phyloP scores from a whole-genome alignment of 208 protist species.

The Plasmodiophora brassicae region DNA sequence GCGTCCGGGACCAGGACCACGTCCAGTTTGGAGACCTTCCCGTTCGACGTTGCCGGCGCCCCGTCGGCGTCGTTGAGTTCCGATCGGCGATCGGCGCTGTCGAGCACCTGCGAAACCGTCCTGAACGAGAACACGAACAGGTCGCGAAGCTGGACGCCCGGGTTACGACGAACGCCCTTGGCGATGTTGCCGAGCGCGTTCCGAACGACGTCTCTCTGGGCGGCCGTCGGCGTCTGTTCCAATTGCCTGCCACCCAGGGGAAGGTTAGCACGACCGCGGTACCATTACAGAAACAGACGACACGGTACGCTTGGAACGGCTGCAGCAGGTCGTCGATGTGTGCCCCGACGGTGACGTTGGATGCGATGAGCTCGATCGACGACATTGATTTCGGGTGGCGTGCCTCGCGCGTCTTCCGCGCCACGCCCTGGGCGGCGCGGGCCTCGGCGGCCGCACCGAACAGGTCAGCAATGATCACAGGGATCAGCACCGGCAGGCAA shows the following conservation, averaged over 20 bases:
- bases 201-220: neutral
- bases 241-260: neutral
- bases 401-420: neutral
- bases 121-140: neutral
- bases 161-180: neutral
- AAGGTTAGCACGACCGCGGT: neutral
- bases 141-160: neutral
- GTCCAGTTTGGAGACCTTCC: too few species aligned
- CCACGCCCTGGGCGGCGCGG: too few species aligned
- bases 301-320: neutral
- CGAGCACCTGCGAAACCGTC: neutral
- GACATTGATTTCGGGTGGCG: neutral
- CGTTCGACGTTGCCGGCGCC: too few species aligned
- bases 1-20: neutral
- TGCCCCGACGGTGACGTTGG: neutral
- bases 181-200: neutral
- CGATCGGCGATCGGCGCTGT: too few species aligned
- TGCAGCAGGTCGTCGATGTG: neutral
- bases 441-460: neutral
- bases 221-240: neutral
- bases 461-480: neutral
- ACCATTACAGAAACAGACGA: neutral
- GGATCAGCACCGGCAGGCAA: neutral
- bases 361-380: neutral
- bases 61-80: too few species aligned